Base-by-base conservation (phyloP, 2,329 filamentous ascomycete genomes). In the Cercospora brassicicola region DNA sequence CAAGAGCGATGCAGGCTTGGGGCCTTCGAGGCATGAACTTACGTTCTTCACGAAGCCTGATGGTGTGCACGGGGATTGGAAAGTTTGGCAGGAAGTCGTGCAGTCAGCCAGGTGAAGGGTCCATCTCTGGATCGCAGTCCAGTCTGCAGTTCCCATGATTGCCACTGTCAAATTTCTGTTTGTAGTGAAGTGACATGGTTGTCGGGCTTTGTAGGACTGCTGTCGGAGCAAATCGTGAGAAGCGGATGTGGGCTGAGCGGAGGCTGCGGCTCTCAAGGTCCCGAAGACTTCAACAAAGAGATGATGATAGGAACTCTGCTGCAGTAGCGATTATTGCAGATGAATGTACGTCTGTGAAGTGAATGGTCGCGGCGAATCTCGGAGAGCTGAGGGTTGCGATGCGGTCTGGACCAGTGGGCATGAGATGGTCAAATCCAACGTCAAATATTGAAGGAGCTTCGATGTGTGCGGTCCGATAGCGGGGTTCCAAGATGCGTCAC, bases 401-500 rank as follows among this genome's bases (percentile, higher is more conserved):
- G 48, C 10, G 20, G 26, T 28, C 23, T 53, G 48, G 45, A n/a
- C 11, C 23, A 3, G 23, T 8, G 2, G 48, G 13, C 1, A 53
- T n/a, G 23, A 0, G 3, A 11, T 1, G 1, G 26, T 53, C 23
- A 15, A 53, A 30, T 28, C 5, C 2, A 0, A 0, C 3, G n/a
- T 15, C 10, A 11, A 59, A 59, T 33, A 36, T 59, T 59, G 55
- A 59, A 13, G 11, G 6, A 7, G 4, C 15, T 33, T 59, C 20
- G 8, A 36, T 8, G 36, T n/a, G n/a, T n/a, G n/a, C 28, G 9
- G 55, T 31, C n/a, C 18, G 28, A 59, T 18, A 18, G 55, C 31
- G 55, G 30, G 55, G 28, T 53, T 36, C n/a, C 55, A 13, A 30
- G 26, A 33, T 57, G 55, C 55, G 55, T 57, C 55, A 57, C 55